Base-by-base conservation (phyloP, 2,329 filamentous ascomycete genomes). In the Xylaria sp. region DNA sequence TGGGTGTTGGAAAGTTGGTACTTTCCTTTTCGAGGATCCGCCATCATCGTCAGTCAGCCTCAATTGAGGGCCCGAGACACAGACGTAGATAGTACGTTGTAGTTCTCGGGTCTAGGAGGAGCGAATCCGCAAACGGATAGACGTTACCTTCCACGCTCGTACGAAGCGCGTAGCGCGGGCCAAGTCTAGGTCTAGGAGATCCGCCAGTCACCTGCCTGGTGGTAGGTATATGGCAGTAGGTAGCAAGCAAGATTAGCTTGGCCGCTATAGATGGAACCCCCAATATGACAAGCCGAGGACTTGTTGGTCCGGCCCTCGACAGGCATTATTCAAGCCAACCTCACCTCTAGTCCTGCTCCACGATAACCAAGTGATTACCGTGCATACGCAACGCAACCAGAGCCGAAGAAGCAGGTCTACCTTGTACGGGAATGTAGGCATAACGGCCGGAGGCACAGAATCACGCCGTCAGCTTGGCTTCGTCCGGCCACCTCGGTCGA, bases 11-110 rank as follows among this genome's bases (percentile, higher is more conserved):
- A 54, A 41, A 2, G n/a, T 48, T 54, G 49, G 26, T 55, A 52
- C 55, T 56, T 56, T 56, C 48, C 51, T 56, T 42, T 59, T 59
- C 50, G 20, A 59, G 56, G 54, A 54, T 49, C 57, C 56, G 59
- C 59, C 48, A 52, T 57, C 53, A 34, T 50, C 38, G 54, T 56
- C 55, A 62, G 56, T 63, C 61, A 57, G 59, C 59, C 56, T 59
- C 59, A 59, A 63, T 52, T 51, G 29, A 34, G 29, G 11, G 29
- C 29, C 29, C 29, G 48, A 51, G 52, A 40, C 47, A 57, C 47
- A 57, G 49, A 57, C 20, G 34, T 55, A 50, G 38, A 49, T 51
- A 48, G 61, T 54, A n/a, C n/a, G n/a, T n/a, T n/a, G n/a, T n/a
- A n/a, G 57, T 53, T 56, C 52, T 59, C 48, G 41, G 54, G 45